Base-by-base conservation (phyloP, 352 stramenopile species). In the Phytopythium aichiense region DNA sequence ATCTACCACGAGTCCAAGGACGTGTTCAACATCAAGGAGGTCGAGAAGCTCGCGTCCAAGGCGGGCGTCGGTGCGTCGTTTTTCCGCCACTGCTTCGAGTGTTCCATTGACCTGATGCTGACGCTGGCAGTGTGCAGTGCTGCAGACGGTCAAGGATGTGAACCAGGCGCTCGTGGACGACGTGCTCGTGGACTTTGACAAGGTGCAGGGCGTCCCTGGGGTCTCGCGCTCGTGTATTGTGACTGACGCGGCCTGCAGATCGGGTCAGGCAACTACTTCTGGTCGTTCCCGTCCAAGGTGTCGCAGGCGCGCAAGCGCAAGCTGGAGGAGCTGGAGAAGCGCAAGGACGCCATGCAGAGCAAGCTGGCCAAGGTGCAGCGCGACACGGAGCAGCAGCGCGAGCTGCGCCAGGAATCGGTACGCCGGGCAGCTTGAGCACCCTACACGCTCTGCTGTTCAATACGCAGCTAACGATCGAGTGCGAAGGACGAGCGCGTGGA, bases 101-200 rank as follows among this genome's bases (percentile, higher is more conserved):
- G 9, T 23, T 54, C 55, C 38, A 56, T 18, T 63, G 25, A 22
- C 5, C 22, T 8, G 49, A 25, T 13, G 15, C 49, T 61, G 35
- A 28, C 43, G 18, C 4, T 9, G 9, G 51, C 9, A 9, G 15
- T 22, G 46, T 54, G 18, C 52, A 93, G 86, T 95, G 56, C 65
- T 93, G n/a, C 86, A 95, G 74, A 95, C 84, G 8, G 82, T 95
- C 64, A 95, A 93, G 65, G 86, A 95, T 46, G 86, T 95, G 56
- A 95, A 95, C 66, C 86, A 95, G 60, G 86, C 84, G 59, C 76
- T 95, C 7, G 84, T 93, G 43, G 86, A 95, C 56, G 86, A 95
- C 51, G 74, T 59, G 1, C 77, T 93, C 45, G 86, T 95, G 20
- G 86, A 95, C 65, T 91, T 72, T 58, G 84, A 95, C 52, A 95